Percentiles rank a stretch among this genome's conserved stretches.
Conservation (phyloP, 371 early-diverging fungal species). For the Apophysomyces elegans region DNA sequence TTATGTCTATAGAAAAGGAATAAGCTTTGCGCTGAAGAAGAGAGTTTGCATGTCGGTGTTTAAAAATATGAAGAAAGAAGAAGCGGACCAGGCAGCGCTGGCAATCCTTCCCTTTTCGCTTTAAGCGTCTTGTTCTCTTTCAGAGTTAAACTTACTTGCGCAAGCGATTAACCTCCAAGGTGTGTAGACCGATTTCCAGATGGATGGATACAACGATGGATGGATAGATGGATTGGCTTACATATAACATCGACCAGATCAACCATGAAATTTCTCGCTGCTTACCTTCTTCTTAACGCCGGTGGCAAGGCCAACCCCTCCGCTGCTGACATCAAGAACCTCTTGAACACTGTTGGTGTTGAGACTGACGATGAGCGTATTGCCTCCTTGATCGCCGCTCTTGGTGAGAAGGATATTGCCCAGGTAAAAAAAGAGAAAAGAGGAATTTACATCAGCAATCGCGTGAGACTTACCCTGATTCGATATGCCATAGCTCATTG, state of each 20-base stretch:
- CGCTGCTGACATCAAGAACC: constrained; percentile 71
- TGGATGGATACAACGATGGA: constrained; percentile 5
- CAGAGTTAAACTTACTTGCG: constrained; percentile 18
- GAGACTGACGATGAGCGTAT: constrained; percentile 80
- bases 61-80: neutral
- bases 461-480: neutral
- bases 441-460: neutral
- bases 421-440: constrained; percentile 31
- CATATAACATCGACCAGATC: constrained; percentile 1
- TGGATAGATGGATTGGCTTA: constrained; percentile 12
- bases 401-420: constrained; percentile 84
- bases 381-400: constrained; percentile 69
- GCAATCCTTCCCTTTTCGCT: constrained; percentile 5
- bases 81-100: neutral
- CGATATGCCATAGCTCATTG: constrained; percentile 62
- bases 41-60: neutral
- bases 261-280: constrained; percentile 88
- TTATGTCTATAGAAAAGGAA: no score
- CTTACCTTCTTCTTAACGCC: constrained; percentile 88
- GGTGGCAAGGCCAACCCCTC: constrained; percentile 82
- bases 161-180: constrained; percentile 15
- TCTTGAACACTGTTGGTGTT: constrained; percentile 85
- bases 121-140: constrained; percentile 21
- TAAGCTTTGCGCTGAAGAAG: no score
- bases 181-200: constrained; percentile 3